phyloP scores from a whole-genome alignment of 1,284 basidiomycete genomes.

The Athelia psychrophila region DNA sequence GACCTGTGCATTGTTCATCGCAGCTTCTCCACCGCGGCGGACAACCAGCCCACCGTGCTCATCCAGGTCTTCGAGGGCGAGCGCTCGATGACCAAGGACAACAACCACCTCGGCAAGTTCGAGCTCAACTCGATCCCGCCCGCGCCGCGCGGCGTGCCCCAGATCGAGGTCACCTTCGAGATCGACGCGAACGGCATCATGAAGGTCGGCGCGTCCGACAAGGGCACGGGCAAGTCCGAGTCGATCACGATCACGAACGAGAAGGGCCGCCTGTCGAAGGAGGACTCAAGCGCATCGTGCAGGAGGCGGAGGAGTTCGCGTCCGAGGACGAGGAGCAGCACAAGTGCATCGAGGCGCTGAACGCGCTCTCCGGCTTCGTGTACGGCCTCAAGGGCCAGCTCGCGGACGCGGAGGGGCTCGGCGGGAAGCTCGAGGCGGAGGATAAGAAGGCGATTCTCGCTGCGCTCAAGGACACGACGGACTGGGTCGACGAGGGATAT shows the following conservation, averaged over 20 bases:
- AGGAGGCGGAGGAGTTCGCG: slow-evolving; percentile 87
- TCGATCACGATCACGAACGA: slow-evolving; percentile 88
- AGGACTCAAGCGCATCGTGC: slow-evolving; percentile 91
- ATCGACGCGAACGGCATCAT: slow-evolving; percentile 26
- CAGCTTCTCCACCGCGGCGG: slow-evolving; percentile 84
- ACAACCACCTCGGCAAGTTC: slow-evolving; percentile 76
- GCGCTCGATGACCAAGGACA: slow-evolving; percentile 66
- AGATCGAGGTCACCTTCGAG: slow-evolving; percentile 74
- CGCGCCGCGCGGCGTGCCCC: slow-evolving; percentile 71
- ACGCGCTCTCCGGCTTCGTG: slow-evolving; percentile 74
- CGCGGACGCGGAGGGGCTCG: slow-evolving; percentile 84
- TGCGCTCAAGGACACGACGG: slow-evolving; percentile 84
- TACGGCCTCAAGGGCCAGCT: slow-evolving; percentile 88
- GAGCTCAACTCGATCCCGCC: slow-evolving; percentile 74
- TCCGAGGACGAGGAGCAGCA: slow-evolving; percentile 84
- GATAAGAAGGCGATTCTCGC: slow-evolving; percentile 89
- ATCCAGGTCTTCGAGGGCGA: slow-evolving; percentile 74
- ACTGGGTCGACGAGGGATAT: slow-evolving; percentile 92
- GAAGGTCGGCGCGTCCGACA: not conserved
- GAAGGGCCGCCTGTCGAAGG: slow-evolving; percentile 80
- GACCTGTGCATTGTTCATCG: slow-evolving; percentile 3
- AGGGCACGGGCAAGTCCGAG: slow-evolving; percentile 75
- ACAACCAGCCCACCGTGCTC: slow-evolving; percentile 55
- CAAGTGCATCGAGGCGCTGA: slow-evolving; percentile 87
- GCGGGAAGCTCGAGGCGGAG: slow-evolving; percentile 82